Base-by-base conservation (phyloP, 352 stramenopile species). In the Pythium folliculosum region DNA sequence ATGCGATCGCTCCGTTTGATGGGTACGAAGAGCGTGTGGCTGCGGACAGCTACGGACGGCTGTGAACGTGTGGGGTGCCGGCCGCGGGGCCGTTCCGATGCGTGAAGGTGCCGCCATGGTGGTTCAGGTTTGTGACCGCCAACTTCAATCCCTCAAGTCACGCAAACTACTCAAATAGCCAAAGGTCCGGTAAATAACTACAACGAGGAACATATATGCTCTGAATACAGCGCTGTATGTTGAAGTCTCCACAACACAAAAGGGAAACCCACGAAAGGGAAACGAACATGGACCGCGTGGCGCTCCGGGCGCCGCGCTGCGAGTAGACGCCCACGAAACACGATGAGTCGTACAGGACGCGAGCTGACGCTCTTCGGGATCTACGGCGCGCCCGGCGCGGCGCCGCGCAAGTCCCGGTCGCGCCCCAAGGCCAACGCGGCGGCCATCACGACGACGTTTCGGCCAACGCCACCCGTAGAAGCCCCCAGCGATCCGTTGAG, bases 321-420 rank as follows among this genome's bases (percentile, higher is more conserved):
- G 14, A 8, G 14, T 22, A 48, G 32, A 43, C 4, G 9, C 50
- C 6, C 14, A 2, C 35, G 12, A 5, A 40, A 5, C 35, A 40
- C 4, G 0, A 72, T 60, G 59, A 30, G 37, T 2, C 66, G 54
- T 52, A 62, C 65, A 8, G 65, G 59, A 12, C 38, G 67, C 49
- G 60, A 73, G 51, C 67, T 73, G 12, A 73, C 67, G 67, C 51
- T 73, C 25, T 62, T 63, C 22, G 44, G 67, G 32, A 69, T 73
- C 48, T 73, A 73, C 43, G 67, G 67, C 5, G 9, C 27, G 32
- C 51, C 51, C 22, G 30, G 49, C 32, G 67, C 44, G 2, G 44
- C 44, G 44, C 5, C 44, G n/a, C 44, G 44, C 44, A 50, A 50
- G n/a, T 17, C 43, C 43, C 14, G 27, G 30, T 3, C 45, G 21